phyloP scores from a whole-genome alignment of 345 rosid genomes.

The Excoecaria agallocha region DNA sequence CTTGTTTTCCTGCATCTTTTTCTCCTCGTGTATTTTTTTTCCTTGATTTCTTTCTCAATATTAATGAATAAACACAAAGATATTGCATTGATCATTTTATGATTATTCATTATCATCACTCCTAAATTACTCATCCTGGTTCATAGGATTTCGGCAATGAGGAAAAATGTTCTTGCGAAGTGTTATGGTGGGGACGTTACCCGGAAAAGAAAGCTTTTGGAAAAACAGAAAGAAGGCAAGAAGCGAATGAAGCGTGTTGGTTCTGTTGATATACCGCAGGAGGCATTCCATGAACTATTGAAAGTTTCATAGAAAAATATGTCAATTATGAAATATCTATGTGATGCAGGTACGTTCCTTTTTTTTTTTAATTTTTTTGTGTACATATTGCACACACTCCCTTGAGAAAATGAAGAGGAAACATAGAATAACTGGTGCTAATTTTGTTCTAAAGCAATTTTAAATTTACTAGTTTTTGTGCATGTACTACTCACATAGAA shows the following conservation, averaged over 20 bases:
- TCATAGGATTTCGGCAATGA: constrained; percentile 77
- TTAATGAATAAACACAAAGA: not conserved
- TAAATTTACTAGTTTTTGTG: no score
- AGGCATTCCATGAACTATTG: constrained; percentile 85
- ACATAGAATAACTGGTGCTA: not conserved
- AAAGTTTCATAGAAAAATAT: constrained; percentile 61
- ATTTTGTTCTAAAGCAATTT: no score
- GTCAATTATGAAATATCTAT: not conserved
- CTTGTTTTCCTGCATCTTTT: no score
- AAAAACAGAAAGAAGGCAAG: constrained; percentile 98
- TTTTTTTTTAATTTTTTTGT: not conserved
- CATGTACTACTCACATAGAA: no score
- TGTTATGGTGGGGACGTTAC: constrained; percentile 97
- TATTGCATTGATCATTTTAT: not conserved
- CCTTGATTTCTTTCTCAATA: not conserved
- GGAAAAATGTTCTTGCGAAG: constrained; percentile 96
- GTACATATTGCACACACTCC: not conserved
- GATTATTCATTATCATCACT: not conserved
- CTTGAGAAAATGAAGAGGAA: not conserved
- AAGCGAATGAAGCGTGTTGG: constrained; percentile 96
- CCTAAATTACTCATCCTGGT: not conserved
- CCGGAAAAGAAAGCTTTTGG: constrained; percentile 85
- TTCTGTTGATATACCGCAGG: constrained; percentile 97
- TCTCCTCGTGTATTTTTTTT: not conserved
- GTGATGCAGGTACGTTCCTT: constrained; percentile 13